Base-by-base conservation (phyloP, 2,329 filamentous ascomycete genomes). In the Sporothrix protearum region DNA sequence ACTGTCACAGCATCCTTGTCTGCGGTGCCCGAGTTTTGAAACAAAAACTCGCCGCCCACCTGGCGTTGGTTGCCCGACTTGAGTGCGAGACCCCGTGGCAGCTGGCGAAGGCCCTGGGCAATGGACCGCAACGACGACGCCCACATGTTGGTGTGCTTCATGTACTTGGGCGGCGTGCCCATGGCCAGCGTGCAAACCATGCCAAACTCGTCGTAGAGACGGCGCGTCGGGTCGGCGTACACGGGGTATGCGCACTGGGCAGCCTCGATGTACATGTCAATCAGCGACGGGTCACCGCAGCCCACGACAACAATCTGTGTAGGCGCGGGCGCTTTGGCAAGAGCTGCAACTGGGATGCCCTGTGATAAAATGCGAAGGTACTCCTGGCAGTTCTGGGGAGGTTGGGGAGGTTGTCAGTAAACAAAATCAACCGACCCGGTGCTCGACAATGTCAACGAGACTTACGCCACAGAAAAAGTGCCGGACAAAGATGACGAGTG, bases 381-480 rank as follows among this genome's bases (percentile, higher is more conserved):
- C 78, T 92, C 89, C 79, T 93, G 91, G 81, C 92, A 94, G 79
- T 90, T 91, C 89, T 92, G 19, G 8, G 0, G 0, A 16, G 22
- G 19, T 92, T 14, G 8, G 0, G 0, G 10, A n/a, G 19, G 2
- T 0, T 7, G n/a, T 33, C 2, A 55, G 28, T 14, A 14, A 42
- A 7, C 2, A 45, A 16, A 16, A 28, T 25, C 10, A 25, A 53
- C 3, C 10, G 4, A 0, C 49, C 9, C 3, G 49, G 25, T 16
- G 12, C 7, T 14, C 3, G 10, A 53, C 19, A 19, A n/a, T 7
- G 19, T 22, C 4, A 53, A 3, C 1, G 42, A 42, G 8, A 61
- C 90, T 79, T 84, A 92, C 91, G 47, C 91, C 91, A 78, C 92
- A 94, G 83, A 92, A 93, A 80, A 94, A 94, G 81, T 94, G 91